These are phyloP conservation scores for Colletotrichum australisinense DNA, from an alignment of 2,329 filamentous ascomycete genomes.

Conservation along the genomic window DNA sequence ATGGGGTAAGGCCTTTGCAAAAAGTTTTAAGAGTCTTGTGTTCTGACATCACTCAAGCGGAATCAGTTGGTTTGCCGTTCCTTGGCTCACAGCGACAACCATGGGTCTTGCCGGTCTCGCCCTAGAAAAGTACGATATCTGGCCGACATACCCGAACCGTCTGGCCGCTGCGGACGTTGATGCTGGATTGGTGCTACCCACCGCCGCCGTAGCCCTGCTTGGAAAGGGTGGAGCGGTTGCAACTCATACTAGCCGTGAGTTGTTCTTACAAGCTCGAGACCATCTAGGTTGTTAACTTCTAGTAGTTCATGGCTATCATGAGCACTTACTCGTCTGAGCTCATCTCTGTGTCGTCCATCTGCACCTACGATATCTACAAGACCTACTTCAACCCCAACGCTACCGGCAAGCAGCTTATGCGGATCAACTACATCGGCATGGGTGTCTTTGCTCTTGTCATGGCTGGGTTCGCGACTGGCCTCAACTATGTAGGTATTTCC, in stretches of 20 bases:
- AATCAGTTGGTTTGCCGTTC: slow-evolving; percentile 91
- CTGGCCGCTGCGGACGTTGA: slow-evolving; percentile 81
- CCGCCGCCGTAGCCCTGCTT: slow-evolving; percentile 84
- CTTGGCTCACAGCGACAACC: slow-evolving; percentile 89
- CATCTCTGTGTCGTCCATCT: slow-evolving; percentile 87
- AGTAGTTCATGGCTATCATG: slow-evolving; percentile 85
- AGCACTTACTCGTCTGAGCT: slow-evolving; percentile 85
- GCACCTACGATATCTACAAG: slow-evolving; percentile 85
- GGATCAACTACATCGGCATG: slow-evolving; percentile 76
- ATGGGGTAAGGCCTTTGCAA: slow-evolving; percentile 62
- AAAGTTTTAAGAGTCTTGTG: not conserved
- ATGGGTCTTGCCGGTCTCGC: slow-evolving; percentile 87
- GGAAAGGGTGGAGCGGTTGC: slow-evolving; percentile 84
- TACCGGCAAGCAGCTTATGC: slow-evolving; percentile 77
- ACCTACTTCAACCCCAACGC: slow-evolving; percentile 82
- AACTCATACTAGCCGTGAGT: slow-evolving; percentile 75
- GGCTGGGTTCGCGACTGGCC: slow-evolving; percentile 77
- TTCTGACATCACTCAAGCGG: slow-evolving; percentile 53
- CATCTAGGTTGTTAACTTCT: not conserved
- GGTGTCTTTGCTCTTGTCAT: slow-evolving; percentile 77
- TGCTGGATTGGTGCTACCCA: slow-evolving; percentile 86
- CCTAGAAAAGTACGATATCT: slow-evolving; percentile 77
- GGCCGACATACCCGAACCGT: slow-evolving; percentile 78
- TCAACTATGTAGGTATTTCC: slow-evolving; percentile 74
- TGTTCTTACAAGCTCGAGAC: not conserved